Evolutionary conservation across 2,329 filamentous ascomycete species (phyloP), one percentile per base, ranked within the genome.

Genomic region (Stemphylium lycopersici): DNA sequence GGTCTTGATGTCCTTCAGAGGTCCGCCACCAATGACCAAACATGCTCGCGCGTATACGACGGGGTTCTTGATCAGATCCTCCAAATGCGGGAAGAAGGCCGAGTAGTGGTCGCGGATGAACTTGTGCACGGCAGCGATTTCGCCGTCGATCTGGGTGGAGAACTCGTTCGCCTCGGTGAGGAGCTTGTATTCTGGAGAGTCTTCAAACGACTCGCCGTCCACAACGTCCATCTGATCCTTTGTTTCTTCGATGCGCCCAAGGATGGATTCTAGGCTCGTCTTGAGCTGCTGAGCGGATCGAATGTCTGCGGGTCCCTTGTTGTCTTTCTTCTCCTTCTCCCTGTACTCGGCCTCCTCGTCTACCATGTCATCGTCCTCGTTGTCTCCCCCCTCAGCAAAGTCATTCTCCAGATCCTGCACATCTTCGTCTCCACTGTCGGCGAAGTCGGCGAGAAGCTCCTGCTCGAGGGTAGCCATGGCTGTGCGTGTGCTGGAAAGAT

Each of bases 21-120:
- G 92, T 0, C 91, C 91, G 78, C 98, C 98, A 64, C 91, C 90
- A 58, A 99, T 84, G 61, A 98, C 96, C 3, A 91, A 88, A 7
- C 98, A 95, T 0, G 95, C 91, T 79, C 96, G 96, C 24, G 93
- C 92, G 77, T 97, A 99, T 72, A 97, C 91, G 45, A 98, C 83
- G 1, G 95, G 92, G 67, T 93, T 96, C 52, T 90, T 91, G 56
- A 99, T 89, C 31, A 99, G 84, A 15, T 84, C 86, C 75, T 99
- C 95, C 36, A 99, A 84, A 76, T 97, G 93, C 0, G 95, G 93
- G 69, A 98, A 99, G 56, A 93, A 87, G 15, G 90, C 84, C 8
- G 93, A 96, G 78, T 99, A 99, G 77, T 97, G 91, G 69, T 99
- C 95, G 69, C 93, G 87, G 55, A 97, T 91, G 75, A 91, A 96